A percentile compares a stretch with the other conserved stretches of the same genome.
Evolutionary conservation across 208 protist species (phyloP).

Genomic region (Acanthamoeba healyi): DNA sequence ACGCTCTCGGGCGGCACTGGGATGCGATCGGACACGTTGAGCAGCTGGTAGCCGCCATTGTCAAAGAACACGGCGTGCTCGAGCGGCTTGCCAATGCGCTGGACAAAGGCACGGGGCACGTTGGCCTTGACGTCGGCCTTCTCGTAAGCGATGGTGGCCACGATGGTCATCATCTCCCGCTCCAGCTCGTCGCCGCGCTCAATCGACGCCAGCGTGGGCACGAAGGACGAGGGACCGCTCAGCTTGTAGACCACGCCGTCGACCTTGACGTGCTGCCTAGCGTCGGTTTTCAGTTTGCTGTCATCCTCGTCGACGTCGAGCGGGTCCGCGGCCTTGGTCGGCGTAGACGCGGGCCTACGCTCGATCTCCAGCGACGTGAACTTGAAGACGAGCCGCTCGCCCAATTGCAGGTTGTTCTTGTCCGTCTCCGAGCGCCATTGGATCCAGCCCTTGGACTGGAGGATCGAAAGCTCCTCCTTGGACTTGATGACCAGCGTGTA

Average conservation of each 20-base stretch:
- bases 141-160: conserved; percentile 80
- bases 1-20: conserved; percentile 57
- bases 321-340: background rate
- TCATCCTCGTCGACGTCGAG: background rate
- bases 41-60: conserved; percentile 73
- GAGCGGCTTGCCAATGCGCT: conserved; percentile 74
- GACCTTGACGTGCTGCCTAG: background rate
- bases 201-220: conserved; percentile 52
- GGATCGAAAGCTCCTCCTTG: conserved; percentile 73
- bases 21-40: conserved; percentile 53
- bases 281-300: background rate
- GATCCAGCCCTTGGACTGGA: conserved; percentile 77
- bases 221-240: conserved; percentile 63
- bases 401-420: conserved; percentile 3
- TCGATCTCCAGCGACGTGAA: conserved; percentile 65
- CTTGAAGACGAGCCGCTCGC: conserved; percentile 72
- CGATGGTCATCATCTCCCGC: conserved; percentile 43
- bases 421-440: conserved; percentile 53
- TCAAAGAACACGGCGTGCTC: conserved; percentile 71
- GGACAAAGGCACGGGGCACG: conserved; percentile 81
- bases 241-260: conserved; percentile 65
- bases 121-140: conserved; percentile 75
- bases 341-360: background rate
- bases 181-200: conserved; percentile 56
- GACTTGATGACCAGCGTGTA: conserved; percentile 62